Evolutionary conservation across 2,329 filamentous ascomycete genomes (phyloP).

Genomic region (Pseudomassariella vexata): DNA sequence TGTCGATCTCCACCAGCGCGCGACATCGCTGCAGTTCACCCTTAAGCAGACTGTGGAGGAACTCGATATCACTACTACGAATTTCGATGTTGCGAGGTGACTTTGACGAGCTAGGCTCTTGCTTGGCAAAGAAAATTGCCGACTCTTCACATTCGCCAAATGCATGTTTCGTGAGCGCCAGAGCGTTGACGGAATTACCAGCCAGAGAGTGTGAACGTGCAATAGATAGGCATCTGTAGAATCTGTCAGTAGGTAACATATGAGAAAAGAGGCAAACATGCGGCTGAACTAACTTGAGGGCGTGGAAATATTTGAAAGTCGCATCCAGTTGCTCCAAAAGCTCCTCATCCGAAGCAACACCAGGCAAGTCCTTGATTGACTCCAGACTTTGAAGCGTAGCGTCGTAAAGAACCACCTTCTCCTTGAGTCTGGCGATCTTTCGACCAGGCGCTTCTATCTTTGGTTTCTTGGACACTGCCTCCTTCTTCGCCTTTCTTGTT

Average conservation of each 20-base stretch:
- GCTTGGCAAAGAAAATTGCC: constrained; percentile 37
- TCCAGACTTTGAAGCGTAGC: constrained; percentile 87
- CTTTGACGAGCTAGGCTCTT: constrained; percentile 24
- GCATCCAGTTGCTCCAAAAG: constrained; percentile 75
- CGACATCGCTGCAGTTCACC: constrained; percentile 75
- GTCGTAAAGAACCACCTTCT: constrained; percentile 85
- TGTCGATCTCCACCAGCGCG: constrained; percentile 77
- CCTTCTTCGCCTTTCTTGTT: constrained; percentile 48
- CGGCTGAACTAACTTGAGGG: constrained; percentile 63
- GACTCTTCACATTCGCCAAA: constrained; percentile 54
- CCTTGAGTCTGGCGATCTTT: constrained; percentile 74
- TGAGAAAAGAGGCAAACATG: neutral
- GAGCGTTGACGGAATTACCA: constrained; percentile 66
- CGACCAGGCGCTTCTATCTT: constrained; percentile 59
- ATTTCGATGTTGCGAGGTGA: constrained; percentile 65
- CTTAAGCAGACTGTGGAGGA: constrained; percentile 57
- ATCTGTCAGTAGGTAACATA: constrained; percentile 10
- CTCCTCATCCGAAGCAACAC: constrained; percentile 75
- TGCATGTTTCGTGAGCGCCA: constrained; percentile 78
- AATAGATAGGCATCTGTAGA: constrained; percentile 69
- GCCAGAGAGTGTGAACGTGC: constrained; percentile 77
- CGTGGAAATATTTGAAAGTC: constrained; percentile 77
- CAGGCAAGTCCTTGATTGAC: constrained; percentile 81
- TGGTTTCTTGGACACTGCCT: constrained; percentile 36
- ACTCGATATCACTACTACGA: constrained; percentile 48